Conservation (phyloP, 208 protist species). For the Wallacemonas sp. region DNA sequence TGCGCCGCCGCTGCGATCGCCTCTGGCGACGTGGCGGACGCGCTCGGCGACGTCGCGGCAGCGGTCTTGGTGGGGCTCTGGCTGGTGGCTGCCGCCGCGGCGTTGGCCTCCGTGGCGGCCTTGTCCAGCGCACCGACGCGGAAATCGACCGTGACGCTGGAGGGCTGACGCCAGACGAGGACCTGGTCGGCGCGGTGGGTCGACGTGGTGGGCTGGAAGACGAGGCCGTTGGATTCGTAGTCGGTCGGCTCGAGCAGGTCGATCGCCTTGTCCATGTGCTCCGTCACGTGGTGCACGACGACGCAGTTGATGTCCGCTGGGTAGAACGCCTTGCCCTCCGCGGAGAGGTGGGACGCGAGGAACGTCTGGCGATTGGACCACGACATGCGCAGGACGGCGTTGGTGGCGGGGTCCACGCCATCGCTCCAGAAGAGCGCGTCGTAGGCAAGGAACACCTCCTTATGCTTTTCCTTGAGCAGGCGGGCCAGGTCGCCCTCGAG, state of each 20-base stretch:
- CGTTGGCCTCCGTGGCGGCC: constrained; percentile 15
- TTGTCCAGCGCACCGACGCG: constrained; percentile 53
- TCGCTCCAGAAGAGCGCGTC: constrained; percentile 83
- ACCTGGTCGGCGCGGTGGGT: constrained; percentile 54
- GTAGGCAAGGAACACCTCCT: constrained; percentile 76
- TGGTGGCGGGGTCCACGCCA: constrained; percentile 28
- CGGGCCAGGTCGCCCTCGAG: constrained; percentile 75
- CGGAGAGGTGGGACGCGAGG: constrained; percentile 47
- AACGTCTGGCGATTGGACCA: constrained; percentile 62
- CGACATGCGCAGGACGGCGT: constrained; percentile 60
- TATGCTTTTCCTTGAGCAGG: constrained; percentile 39
- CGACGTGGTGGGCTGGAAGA: constrained; percentile 67
- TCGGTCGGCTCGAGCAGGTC: constrained; percentile 67
- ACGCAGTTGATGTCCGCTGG: constrained; percentile 49
- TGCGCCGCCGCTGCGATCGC: neutral
- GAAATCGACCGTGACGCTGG: constrained; percentile 72
- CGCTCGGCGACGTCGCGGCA: no score
- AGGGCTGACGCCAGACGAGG: constrained; percentile 74
- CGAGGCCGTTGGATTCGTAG: constrained; percentile 69
- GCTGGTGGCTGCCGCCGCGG: neutral
- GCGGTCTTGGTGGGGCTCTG: neutral
- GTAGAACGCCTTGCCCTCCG: constrained; percentile 49
- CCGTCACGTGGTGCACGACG: constrained; percentile 63
- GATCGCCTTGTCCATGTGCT: constrained; percentile 41
- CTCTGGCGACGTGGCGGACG: constrained; percentile 18